Conservation (phyloP, 1,284 basidiomycete species). For the Ustilago bromivora region DNA sequence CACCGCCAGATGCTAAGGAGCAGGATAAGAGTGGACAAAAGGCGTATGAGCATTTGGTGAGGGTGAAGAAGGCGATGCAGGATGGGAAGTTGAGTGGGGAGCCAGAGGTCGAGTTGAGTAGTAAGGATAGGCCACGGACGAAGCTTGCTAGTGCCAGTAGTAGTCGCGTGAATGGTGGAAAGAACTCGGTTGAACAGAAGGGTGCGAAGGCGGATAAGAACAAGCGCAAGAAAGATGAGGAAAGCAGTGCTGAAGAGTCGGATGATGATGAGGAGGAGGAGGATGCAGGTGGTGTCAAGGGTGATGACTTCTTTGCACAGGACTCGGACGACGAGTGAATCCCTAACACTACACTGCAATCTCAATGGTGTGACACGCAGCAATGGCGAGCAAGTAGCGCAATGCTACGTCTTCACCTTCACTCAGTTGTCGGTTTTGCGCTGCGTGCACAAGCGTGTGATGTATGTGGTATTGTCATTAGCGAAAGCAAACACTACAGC, state of each 20-base stretch:
- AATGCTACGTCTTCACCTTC: not conserved
- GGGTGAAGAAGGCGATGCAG: conserved; percentile 42
- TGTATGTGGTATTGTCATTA: not conserved
- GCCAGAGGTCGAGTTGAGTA: conserved; percentile 54
- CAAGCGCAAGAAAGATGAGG: conserved; percentile 32
- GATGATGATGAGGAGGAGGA: conserved; percentile 5
- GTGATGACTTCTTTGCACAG: conserved; percentile 54
- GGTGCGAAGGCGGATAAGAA: conserved; percentile 28
- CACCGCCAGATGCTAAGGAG: conserved; percentile 22
- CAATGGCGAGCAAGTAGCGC: not conserved
- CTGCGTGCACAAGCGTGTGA: not conserved
- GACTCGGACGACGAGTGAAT: conserved; percentile 40
- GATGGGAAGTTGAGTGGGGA: conserved; percentile 39
- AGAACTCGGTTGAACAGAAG: conserved; percentile 22
- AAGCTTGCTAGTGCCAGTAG: conserved; percentile 19
- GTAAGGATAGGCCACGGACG: conserved; percentile 18
- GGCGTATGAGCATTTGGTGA: conserved; percentile 41
- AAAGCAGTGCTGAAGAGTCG: conserved; percentile 13
- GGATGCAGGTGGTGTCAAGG: conserved; percentile 29
- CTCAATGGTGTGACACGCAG: not conserved
- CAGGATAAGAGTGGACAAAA: conserved; percentile 37
- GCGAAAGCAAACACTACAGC: not conserved
- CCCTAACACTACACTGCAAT: not conserved
- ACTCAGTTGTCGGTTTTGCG: too few relatives aligned
- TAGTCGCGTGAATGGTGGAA: conserved; percentile 7